phyloP scores from a whole-genome alignment of 2,329 filamentous ascomycete species.

The Nothopassalora personata region DNA sequence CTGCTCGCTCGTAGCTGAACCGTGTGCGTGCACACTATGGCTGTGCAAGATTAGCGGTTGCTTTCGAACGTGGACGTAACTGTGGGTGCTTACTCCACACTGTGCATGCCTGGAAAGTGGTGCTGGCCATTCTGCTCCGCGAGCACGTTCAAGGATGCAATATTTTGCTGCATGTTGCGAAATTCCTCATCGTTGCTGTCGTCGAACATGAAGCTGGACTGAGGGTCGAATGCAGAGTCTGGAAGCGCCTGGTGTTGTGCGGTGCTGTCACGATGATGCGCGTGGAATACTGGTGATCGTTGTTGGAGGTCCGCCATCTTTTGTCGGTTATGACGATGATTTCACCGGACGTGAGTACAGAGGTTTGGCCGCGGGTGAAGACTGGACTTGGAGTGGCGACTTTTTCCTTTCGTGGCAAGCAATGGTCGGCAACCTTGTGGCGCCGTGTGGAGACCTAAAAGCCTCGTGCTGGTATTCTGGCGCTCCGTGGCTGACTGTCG shows the following conservation, averaged over 20 bases:
- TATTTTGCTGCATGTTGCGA: conserved; percentile 19
- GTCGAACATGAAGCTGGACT: conserved; percentile 23
- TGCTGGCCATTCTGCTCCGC: conserved; percentile 1
- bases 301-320: not conserved
- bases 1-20: not conserved
- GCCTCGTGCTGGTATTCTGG: not conserved
- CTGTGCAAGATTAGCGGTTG: not conserved
- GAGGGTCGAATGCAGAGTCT: conserved; percentile 26
- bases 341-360: not conserved
- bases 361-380: conserved; percentile 1
- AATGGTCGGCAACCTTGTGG: not conserved
- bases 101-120: not conserved
- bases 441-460: conserved; percentile 7
- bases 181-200: conserved; percentile 17
- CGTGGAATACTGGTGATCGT: not conserved
- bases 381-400: not conserved
- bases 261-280: not conserved
- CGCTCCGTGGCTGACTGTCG: not conserved
- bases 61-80: not conserved
- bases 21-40: not conserved
- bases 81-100: not conserved
- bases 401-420: not conserved
- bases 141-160: conserved; percentile 15
- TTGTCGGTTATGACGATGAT: not conserved
- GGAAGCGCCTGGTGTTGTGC: not conserved